These are phyloP conservation scores for Rhytidhysteron rufulum DNA, from an alignment of 2,329 filamentous ascomycete genomes.

Conservation along the genomic window DNA sequence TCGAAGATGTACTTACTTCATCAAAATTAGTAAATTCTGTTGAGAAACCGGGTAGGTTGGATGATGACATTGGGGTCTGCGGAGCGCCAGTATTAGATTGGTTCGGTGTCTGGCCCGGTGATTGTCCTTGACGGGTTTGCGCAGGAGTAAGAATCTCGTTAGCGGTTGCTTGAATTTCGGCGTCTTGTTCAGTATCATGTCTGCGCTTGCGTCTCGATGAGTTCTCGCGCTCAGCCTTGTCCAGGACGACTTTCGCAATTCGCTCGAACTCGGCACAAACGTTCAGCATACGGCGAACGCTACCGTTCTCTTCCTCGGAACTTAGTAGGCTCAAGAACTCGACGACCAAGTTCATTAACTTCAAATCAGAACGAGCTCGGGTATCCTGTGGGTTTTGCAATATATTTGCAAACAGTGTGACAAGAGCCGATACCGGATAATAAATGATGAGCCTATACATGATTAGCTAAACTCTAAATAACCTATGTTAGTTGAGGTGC, in stretches of 20 bases:
- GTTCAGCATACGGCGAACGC: slow-evolving; percentile 87
- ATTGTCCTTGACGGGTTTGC: slow-evolving; percentile 22
- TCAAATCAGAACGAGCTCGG: slow-evolving; percentile 80
- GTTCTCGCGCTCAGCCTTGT: slow-evolving; percentile 84
- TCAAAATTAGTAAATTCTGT: slow-evolving; percentile 32
- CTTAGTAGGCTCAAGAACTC: slow-evolving; percentile 85
- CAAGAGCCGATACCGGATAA: slow-evolving; percentile 90
- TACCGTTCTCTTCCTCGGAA: slow-evolving; percentile 84
- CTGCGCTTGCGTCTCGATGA: slow-evolving; percentile 81
- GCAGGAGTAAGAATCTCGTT: slow-evolving; percentile 30
- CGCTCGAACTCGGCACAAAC: slow-evolving; percentile 96
- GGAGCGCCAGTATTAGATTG: slow-evolving; percentile 6
- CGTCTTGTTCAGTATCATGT: slow-evolving; percentile 53
- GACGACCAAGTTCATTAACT: slow-evolving; percentile 88
- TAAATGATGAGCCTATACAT: slow-evolving; percentile 75
- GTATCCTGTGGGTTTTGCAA: slow-evolving; percentile 91
- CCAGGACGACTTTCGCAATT: slow-evolving; percentile 85
- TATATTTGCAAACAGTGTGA: slow-evolving; percentile 94
- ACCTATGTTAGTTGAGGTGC: not conserved
- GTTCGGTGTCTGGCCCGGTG: slow-evolving; percentile 1
- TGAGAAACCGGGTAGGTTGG: slow-evolving; percentile 4
- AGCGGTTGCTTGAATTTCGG: slow-evolving; percentile 33
- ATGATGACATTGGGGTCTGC: slow-evolving; percentile 12
- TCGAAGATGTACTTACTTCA: slow-evolving; percentile 23
- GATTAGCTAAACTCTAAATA: slow-evolving; percentile 22